A percentile compares a stretch with the other conserved stretches of the same genome.
phyloP scores from a whole-genome alignment of 164 flowering plant species.

The Aristolochia fimbriata region DNA sequence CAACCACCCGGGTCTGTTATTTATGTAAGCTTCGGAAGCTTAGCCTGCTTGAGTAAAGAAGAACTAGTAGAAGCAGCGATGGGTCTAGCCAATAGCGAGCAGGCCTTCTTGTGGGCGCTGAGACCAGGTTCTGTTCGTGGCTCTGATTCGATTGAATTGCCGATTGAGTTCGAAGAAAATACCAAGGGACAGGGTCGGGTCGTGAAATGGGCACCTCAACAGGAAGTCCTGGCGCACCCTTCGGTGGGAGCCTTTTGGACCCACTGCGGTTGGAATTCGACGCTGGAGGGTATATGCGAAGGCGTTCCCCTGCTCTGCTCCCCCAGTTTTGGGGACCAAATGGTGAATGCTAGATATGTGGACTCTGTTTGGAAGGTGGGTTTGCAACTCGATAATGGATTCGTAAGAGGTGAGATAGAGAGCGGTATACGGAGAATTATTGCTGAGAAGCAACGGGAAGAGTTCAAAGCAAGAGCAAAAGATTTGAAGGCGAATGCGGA shows the following conservation, averaged over 20 bases:
- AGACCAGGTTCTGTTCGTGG: conserved; percentile 26
- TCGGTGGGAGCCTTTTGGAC: conserved; percentile 27
- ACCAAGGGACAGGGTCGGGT: conserved; percentile 18
- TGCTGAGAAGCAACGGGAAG: conserved; percentile 17
- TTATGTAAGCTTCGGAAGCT: conserved; percentile 42
- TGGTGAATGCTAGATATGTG: conserved; percentile 17
- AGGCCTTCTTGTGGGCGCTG: conserved; percentile 41
- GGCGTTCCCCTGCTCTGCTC: conserved; percentile 27
- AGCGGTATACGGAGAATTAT: conserved; percentile 13
- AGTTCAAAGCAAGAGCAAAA: conserved; percentile 11
- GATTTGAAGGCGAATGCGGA: conserved; percentile 11
- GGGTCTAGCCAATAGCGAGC: conserved; percentile 32
- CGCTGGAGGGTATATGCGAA: conserved; percentile 21
- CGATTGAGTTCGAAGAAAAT: conserved; percentile 14
- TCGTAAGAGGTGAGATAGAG: conserved; percentile 13
- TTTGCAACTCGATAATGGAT: conserved; percentile 10
- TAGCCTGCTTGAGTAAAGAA: conserved; percentile 9
- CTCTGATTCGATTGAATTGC: conserved; percentile 11
- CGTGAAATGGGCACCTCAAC: conserved; percentile 29
- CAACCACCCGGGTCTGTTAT: conserved; percentile 31
- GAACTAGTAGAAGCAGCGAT: conserved; percentile 27
- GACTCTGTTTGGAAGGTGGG: conserved; percentile 22
- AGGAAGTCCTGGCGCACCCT: conserved; percentile 22
- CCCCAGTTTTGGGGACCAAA: conserved; percentile 20
- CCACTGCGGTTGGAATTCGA: conserved; percentile 29